Base-by-base conservation (phyloP, 2,329 filamentous ascomycete species). In the Furcasterigmium sp. region DNA sequence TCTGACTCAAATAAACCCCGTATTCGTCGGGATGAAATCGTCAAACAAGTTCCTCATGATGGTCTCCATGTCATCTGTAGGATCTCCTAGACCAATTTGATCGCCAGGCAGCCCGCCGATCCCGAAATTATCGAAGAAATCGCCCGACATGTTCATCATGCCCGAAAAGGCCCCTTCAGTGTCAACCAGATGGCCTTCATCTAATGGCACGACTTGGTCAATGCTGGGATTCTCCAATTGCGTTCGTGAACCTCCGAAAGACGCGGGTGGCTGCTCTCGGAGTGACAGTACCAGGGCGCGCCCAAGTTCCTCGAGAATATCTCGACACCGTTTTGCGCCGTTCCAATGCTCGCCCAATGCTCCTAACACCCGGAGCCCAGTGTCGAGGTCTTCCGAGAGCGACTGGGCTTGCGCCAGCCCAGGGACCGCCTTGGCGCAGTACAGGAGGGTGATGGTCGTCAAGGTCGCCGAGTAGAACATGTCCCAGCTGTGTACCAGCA, bases 341-440 rank as follows among this genome's bases (percentile, higher is more conserved):
- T 64, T 59, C 72, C 73, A 78, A 45, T 76, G 67, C 44, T 76
- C 73, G 1, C 69, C 73, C 3, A 66, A 67, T 2, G 73, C 73
- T 29, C 73, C 73, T 3, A 78, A 55, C 1, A 76, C 63, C 13
- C 70, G 72, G 10, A 71, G 55, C 1, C 68, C 60, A 2, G 64
- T 61, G 18, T 63, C 63, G 10, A 74, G 51, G 19, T 71, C 66
- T 1, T 56, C 57, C 46, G 68, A 64, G 3, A 76, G 53, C 1
- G 59, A 56, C 1, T 63, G 61, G 2, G 56, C 53, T 1, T 54
- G 54, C 1, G 68, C 61, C 15, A 75, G 60, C 3, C 63, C 56
- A 0, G 71, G 65, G 0, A 73, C 60, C 5, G 64, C 64, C 51
- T 73, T 71, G 34, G 76, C 63, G 37, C 70, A 75, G 49, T 76